Conservation (phyloP, 208 protist genomes). For the Angomonas deanei region DNA sequence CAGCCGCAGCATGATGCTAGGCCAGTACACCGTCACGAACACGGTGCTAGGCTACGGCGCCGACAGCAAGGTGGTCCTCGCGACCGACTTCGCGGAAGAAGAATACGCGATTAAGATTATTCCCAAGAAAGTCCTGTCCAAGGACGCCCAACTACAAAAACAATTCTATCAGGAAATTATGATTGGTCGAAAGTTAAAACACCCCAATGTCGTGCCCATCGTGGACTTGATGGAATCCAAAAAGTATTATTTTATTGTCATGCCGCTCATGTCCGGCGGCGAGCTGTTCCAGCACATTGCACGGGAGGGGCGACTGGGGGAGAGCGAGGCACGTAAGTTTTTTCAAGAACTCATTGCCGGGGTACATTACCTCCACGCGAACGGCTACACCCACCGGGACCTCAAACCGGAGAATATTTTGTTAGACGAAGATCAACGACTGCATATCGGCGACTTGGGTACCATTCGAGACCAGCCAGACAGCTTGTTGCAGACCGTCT, state of each 20-base stretch:
- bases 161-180: neutral
- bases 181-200: too few relatives aligned
- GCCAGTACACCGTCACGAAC: too few relatives aligned
- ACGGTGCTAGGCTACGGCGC: too few relatives aligned
- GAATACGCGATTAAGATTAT: too few relatives aligned
- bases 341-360: conserved; percentile 95
- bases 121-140: neutral
- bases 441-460: conserved; percentile 93
- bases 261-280: conserved; percentile 88
- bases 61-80: too few relatives aligned
- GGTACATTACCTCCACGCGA: conserved; percentile 88
- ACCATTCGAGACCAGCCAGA: conserved; percentile 77
- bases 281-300: conserved; percentile 93
- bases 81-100: too few relatives aligned
- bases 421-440: conserved; percentile 55
- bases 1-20: too few relatives aligned
- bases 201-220: conserved; percentile 82
- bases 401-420: conserved; percentile 91
- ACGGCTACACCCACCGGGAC: conserved; percentile 88
- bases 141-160: too few relatives aligned
- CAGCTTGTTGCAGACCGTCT: conserved; percentile 83
- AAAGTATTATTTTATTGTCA: conserved; percentile 88
- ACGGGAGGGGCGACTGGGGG: conserved; percentile 70
- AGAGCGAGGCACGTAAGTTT: conserved; percentile 81
- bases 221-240: conserved; percentile 81